Evolutionary conservation across 495 filamentous ascomycete genomes (phyloP), one percentile per base, ranked within the genome.

Genomic region (Daldinia bambusicola): DNA sequence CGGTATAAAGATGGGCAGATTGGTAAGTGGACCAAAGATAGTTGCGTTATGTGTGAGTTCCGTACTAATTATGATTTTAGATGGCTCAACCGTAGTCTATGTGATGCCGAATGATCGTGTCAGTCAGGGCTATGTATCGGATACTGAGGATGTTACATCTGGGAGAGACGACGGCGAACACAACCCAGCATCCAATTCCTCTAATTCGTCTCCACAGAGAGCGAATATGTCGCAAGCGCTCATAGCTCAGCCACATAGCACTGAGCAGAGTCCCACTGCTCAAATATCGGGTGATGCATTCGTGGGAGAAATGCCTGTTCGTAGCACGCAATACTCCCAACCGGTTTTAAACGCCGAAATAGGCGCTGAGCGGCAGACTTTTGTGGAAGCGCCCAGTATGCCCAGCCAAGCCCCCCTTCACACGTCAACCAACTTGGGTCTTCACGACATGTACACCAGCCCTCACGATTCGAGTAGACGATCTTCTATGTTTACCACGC

Each of bases 1-100:
- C 78, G 83, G 9, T 91, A 81, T 67, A 78, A 83, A 48, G 83
- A 86, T 52, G 84, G 85, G 14, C 84, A 89, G 67, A 85, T 91
- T 31, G 88, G 90, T 91, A 78, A 72, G 87, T 64, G 37, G 13
- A 12, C 26, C 20, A 13, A 55, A 41, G 9, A 16, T 16, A 7
- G 55, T 56, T 36, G n/a, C n/a, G 8, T 48, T 48, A 10, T 20
- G 48, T 10, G 14, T 58, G 18, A 37, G 18, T 13, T 20, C 31
- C 5, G 18, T 69, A 45, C 74, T 77, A 61, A 71, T 56, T 13
- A 38, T n/a, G 13, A 8, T 13, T 50, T 16, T 32, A 84, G 83
- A 84, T 57, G 78, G 57, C 31, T 71, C 70, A 8, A 81, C 80
- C 31, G 68, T 77, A n/a, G 70, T 84, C 18, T 77, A 76, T n/a